A percentile compares a stretch with the other conserved stretches of the same genome.
Conservation (phyloP, 1,139 yeast genomes). For the Pichia sp. region DNA sequence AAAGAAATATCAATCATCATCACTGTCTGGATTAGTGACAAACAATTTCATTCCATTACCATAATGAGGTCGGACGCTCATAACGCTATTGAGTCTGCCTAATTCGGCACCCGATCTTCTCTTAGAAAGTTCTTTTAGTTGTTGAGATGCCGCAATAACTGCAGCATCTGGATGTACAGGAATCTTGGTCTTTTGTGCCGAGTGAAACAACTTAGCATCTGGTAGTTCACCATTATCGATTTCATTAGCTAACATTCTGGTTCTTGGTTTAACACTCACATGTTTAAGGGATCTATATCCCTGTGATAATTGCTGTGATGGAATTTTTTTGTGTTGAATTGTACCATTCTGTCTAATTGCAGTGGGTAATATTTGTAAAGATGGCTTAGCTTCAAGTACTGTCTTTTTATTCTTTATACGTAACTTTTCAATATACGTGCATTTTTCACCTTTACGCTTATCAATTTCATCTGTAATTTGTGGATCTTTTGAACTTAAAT, state of each 20-base stretch:
- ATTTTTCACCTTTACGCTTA: slow-evolving; percentile 14
- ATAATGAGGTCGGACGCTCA: slow-evolving; percentile 16
- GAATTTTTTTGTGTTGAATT: slow-evolving; percentile 21
- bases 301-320: slow-evolving; percentile 20
- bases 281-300: slow-evolving; percentile 31
- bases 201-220: slow-evolving; percentile 28
- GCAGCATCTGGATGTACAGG: slow-evolving; percentile 29
- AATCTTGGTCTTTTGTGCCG: slow-evolving; percentile 22
- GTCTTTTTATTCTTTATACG: slow-evolving; percentile 9
- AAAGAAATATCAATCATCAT: slow-evolving; percentile 1
- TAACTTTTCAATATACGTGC: slow-evolving; percentile 15
- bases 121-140: slow-evolving; percentile 21
- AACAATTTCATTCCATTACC: slow-evolving; percentile 35
- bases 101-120: slow-evolving; percentile 7
- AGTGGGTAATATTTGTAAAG: slow-evolving; percentile 13
- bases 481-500: neutral
- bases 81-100: slow-evolving; percentile 29
- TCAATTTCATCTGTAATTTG: neutral
- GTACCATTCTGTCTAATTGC: slow-evolving; percentile 16
- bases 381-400: slow-evolving; percentile 6
- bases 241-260: slow-evolving; percentile 70
- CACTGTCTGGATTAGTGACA: slow-evolving; percentile 66
- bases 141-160: slow-evolving; percentile 27
- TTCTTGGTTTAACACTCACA: slow-evolving; percentile 58
- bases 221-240: slow-evolving; percentile 57